Percentiles rank a stretch among this genome's conserved stretches.
These are phyloP conservation scores for Eucalyptus sp. DNA, from an alignment of 345 rosid species.

Conservation along the genomic window DNA sequence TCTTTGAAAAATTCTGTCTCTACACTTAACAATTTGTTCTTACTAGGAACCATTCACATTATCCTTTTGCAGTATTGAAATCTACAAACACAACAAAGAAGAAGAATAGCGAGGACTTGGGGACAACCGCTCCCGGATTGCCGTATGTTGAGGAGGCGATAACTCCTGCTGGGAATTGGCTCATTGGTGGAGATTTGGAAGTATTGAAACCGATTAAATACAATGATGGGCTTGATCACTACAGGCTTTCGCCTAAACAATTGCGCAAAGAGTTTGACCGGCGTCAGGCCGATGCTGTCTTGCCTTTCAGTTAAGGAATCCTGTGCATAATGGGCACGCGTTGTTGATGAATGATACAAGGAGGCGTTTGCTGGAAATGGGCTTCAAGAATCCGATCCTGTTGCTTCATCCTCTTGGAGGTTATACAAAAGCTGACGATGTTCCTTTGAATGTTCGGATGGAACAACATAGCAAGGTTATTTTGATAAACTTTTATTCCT, in stretches of 20 bases:
- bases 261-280: constrained; percentile 70
- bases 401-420: constrained; percentile 98
- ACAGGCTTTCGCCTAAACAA: constrained; percentile 81
- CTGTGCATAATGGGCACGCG: constrained; percentile 97
- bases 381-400: constrained; percentile 82
- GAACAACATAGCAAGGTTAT: constrained; percentile 88
- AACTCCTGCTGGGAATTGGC: constrained; percentile 79
- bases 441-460: constrained; percentile 91
- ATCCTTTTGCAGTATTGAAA: constrained; percentile 49
- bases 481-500: background rate
- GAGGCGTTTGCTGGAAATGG: constrained; percentile 70
- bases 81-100: constrained; percentile 88
- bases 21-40: background rate
- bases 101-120: constrained; percentile 96
- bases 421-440: constrained; percentile 87
- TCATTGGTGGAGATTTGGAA: constrained; percentile 89
- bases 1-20: too few relatives aligned
- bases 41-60: background rate
- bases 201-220: constrained; percentile 68
- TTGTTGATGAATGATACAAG: constrained; percentile 90
- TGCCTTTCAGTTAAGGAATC: constrained; percentile 91
- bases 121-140: constrained; percentile 78
- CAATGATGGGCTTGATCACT: constrained; percentile 93
- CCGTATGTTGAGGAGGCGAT: constrained; percentile 86
- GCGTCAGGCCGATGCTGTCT: constrained; percentile 92